Evolutionary conservation across 805 yeast species (phyloP), one percentile per base, ranked within the genome.

Genomic region (Saturnispora dispora): DNA sequence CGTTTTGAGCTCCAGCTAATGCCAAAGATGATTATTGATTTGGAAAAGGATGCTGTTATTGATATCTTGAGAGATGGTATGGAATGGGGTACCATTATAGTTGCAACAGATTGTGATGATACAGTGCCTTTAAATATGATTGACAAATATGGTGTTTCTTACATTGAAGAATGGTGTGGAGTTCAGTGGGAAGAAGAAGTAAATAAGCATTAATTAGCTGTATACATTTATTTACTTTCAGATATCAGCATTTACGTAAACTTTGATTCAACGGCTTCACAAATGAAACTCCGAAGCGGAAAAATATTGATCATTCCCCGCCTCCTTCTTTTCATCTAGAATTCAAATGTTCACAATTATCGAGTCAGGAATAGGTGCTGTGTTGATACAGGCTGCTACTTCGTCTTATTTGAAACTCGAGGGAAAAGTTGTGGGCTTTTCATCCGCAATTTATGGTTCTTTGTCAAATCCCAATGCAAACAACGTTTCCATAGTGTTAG

Each of bases 21-120:
- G 97, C 99, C 99, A 2, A 88, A 88, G 63, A 79, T 89, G 49
- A 91, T 93, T 49, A 72, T 87, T 47, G 91, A 88, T 60, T 72
- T 93, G 44, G 97, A 91, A 63, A 50, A 45, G 11, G 55, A 55
- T 28, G 73, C 72, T 42, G 15, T 70, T 64, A 61, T 65, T 52
- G 74, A 66, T 59, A 70, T 85, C 2, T 59, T 76, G 42, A 52
- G 57, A 41, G 79, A 79, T 35, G 97, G 98, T 11, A 91, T 91
- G 95, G 95, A 91, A 55, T 93, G 99, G 99, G 98, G 97, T 1
- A 86, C 98, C 0, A 85, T 93, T 30, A 70, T 88, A 25, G 85
- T 91, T 1, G 86, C 82, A 41, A 87, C 96, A 3, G 63, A 59
- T 44, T 18, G 47, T 2, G 55, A 54, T 9, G 63, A 59, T 43